Percentiles rank a stretch among this genome's conserved stretches.
Evolutionary conservation across 2,329 filamentous ascomycete species (phyloP).

Genomic region (Colletotrichum sp.): DNA sequence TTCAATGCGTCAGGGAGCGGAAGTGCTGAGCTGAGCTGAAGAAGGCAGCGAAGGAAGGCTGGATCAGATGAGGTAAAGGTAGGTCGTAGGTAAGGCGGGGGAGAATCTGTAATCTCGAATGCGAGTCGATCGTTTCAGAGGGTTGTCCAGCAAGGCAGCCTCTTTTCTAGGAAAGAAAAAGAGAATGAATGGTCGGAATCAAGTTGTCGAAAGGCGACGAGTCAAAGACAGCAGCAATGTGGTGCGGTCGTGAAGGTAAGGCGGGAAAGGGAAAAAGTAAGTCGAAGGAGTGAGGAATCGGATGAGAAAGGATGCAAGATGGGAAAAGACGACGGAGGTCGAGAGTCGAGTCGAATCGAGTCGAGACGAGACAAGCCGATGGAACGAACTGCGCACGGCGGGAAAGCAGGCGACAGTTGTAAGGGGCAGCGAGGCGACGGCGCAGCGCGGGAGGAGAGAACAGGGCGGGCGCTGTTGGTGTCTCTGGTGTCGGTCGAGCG

Average conservation of each 20-base stretch:
- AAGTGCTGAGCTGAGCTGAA: not conserved
- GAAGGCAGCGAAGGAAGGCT: not conserved
- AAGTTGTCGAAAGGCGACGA: not conserved
- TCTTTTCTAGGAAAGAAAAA: slow-evolving; percentile 11
- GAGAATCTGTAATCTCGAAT: not conserved
- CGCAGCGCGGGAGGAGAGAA: not conserved
- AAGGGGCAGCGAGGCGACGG: slow-evolving; percentile 9
- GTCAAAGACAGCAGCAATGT: not conserved
- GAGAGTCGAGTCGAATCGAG: not conserved
- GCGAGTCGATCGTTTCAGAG: slow-evolving; percentile 11
- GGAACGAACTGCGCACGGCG: not conserved
- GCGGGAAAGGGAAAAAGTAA: not conserved
- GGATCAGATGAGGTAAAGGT: not conserved
- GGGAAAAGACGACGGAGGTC: not conserved
- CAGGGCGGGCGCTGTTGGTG: not conserved
- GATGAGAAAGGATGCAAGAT: slow-evolving; percentile 7
- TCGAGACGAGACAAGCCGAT: not conserved
- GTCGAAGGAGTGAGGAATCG: slow-evolving; percentile 10
- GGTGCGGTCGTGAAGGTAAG: not conserved
- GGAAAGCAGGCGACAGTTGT: slow-evolving; percentile 4
- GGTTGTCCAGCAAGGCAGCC: slow-evolving; percentile 22
- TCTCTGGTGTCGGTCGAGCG: not conserved
- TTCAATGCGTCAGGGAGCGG: slow-evolving; percentile 5
- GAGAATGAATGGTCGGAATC: slow-evolving; percentile 4
- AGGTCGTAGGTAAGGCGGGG: not conserved